Base-by-base conservation (phyloP, 352 stramenopile genomes). In the Pythium utonaiense region DNA sequence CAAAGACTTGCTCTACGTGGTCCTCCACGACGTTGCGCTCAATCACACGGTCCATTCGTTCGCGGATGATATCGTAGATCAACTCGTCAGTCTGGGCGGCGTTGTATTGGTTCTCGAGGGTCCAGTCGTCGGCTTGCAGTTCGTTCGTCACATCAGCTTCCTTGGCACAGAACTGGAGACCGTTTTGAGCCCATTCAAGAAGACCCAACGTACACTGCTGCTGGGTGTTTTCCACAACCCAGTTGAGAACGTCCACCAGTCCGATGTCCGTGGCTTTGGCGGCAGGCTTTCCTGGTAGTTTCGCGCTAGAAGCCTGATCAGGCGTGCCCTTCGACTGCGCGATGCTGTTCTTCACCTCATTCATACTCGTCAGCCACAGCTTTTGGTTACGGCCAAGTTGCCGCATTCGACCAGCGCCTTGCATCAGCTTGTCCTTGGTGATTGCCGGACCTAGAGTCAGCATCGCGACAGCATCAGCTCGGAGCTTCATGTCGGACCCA, bases 401-500 rank as follows among this genome's bases (percentile, higher is more conserved):
- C 2, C 90, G 70, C 73, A 97, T 83, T 0, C 91, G 80, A 7
- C 89, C 90, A 1, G 87, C 88, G n/a, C 86, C 90, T 66, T 98
- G 91, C 89, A 97, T 96, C 3, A 98, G 55, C 51, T 97, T 97
- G 62, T 97, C 92, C 52, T 97, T 98, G 0, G 82, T 89, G 21
- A 97, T 73, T 19, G 81, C 83, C 7, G 88, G 86, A 0, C 86
- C 89, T 1, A 97, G 68, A 2, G 90, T 97, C 21, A 97, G 49
- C 49, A 96, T 53, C 12, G 87, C 90, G 6, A 86, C 54, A 4
- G 85, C 83, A 9, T 92, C 42, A 16, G 57, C n/a, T 16, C 66
- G 56, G 3, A 97, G 62, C 62, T 97, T 96, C 76, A 98, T 86
- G 62, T 97, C 91, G 0, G 89, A 85, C 1, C 89, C 90, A 48